Evolutionary conservation across 805 yeast genomes (phyloP).

Genomic region (Cyberlindnera sargentensis): DNA sequence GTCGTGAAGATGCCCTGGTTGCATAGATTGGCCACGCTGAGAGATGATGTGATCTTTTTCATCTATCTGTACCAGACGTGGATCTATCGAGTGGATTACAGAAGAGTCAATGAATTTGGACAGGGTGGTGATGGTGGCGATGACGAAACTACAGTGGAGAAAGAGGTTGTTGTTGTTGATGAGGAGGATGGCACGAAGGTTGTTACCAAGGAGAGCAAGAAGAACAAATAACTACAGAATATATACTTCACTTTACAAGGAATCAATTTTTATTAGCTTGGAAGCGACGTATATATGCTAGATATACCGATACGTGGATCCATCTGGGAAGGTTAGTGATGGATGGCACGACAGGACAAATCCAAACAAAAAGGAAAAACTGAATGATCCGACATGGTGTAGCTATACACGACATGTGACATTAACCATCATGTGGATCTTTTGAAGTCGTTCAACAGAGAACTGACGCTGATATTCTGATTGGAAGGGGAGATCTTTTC

Average conservation of each 20-base stretch:
- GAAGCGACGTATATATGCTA: too few relatives aligned
- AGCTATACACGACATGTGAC: too few relatives aligned
- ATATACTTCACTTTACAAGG: too few relatives aligned
- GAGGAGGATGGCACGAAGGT: neutral
- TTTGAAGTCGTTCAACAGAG: conserved; percentile 12
- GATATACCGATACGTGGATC: too few relatives aligned
- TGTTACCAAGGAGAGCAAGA: conserved; percentile 2
- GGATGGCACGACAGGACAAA: too few relatives aligned
- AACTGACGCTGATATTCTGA: conserved; percentile 14
- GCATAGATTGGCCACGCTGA: conserved; percentile 33
- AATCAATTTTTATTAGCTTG: too few relatives aligned
- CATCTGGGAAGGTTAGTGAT: too few relatives aligned
- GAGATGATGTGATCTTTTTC: conserved; percentile 35
- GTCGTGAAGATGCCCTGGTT: conserved; percentile 37
- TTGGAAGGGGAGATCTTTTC: too few relatives aligned
- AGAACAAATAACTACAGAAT: neutral
- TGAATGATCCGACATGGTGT: too few relatives aligned
- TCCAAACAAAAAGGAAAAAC: too few relatives aligned
- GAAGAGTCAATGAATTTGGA: conserved; percentile 31
- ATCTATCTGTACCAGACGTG: conserved; percentile 34
- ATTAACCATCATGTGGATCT: neutral
- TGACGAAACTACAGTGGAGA: conserved; percentile 3
- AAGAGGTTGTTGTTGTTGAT: neutral
- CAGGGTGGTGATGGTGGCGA: conserved; percentile 25
- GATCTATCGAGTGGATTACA: conserved; percentile 33